phyloP scores from a whole-genome alignment of 495 filamentous ascomycete species.

The Hypoxylon lienhwacheense region DNA sequence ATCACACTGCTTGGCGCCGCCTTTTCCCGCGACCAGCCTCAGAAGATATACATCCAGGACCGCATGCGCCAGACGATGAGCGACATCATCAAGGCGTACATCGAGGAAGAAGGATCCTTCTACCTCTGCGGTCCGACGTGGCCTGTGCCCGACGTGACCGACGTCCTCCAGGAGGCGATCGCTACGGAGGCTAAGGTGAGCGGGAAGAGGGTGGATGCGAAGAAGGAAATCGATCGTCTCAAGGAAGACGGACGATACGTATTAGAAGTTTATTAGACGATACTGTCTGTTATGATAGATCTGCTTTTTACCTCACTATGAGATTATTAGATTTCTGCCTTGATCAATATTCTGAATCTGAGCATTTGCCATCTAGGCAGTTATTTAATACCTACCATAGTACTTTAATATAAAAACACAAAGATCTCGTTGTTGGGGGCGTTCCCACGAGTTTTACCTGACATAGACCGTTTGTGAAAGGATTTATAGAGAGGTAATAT shows the following conservation, averaged over 20 bases:
- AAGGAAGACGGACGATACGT: slow-evolving; percentile 96
- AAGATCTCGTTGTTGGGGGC: too few species aligned
- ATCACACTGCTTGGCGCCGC: slow-evolving; percentile 92
- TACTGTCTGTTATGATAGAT: slow-evolving; percentile 10
- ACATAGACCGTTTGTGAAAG: too few species aligned
- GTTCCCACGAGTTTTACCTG: too few species aligned
- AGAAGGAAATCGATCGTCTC: slow-evolving; percentile 91
- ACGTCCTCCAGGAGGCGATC: slow-evolving; percentile 91
- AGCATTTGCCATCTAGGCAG: background rate
- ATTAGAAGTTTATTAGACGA: slow-evolving; percentile 82
- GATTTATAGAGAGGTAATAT: too few species aligned
- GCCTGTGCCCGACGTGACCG: slow-evolving; percentile 98
- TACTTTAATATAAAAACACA: too few species aligned
- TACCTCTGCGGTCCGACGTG: slow-evolving; percentile 98
- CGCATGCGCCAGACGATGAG: slow-evolving; percentile 85
- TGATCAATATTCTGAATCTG: too few species aligned
- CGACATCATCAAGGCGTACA: slow-evolving; percentile 89
- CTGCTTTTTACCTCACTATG: background rate
- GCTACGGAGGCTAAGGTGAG: slow-evolving; percentile 66
- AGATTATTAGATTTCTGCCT: too few species aligned
- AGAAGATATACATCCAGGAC: slow-evolving; percentile 99
- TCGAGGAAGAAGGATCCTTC: slow-evolving; percentile 85
- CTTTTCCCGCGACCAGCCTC: slow-evolving; percentile 92
- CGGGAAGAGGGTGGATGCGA: slow-evolving; percentile 80
- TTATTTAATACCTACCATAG: too few species aligned